Conservation (phyloP, 306 rosid species). For the Urtica urens region DNA sequence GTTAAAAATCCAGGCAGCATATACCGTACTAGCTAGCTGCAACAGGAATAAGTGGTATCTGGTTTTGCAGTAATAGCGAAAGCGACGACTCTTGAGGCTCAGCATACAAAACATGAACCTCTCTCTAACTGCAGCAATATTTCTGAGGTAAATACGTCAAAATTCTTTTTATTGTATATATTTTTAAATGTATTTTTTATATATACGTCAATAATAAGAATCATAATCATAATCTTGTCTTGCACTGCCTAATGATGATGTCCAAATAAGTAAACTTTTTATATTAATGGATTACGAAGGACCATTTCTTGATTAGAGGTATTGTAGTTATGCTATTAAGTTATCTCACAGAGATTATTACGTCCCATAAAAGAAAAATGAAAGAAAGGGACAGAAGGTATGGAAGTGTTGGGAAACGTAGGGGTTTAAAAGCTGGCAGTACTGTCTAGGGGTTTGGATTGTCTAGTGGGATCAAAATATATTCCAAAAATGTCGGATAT, state of each 20-base stretch:
- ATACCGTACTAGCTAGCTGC: not conserved
- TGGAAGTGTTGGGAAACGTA: constrained; percentile 27
- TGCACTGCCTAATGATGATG: not conserved
- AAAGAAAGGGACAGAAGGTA: constrained; percentile 22
- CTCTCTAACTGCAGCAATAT: constrained; percentile 36
- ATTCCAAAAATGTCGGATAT: constrained; percentile 20
- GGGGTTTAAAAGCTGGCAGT: constrained; percentile 27
- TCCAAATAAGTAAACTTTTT: not conserved
- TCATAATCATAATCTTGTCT: no score
- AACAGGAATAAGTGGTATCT: constrained; percentile 4
- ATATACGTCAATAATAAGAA: not conserved
- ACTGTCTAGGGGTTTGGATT: constrained; percentile 15
- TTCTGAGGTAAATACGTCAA: constrained; percentile 35
- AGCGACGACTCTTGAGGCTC: constrained; percentile 36
- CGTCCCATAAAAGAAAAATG: not conserved
- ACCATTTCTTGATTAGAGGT: not conserved
- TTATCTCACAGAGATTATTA: not conserved
- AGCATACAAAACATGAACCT: constrained; percentile 48
- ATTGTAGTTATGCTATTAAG: not conserved
- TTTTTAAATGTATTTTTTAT: no score
- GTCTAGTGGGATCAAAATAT: constrained; percentile 26
- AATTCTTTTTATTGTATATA: not conserved
- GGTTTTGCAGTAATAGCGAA: constrained; percentile 41
- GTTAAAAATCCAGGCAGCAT: not conserved
- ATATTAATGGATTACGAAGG: not conserved